Evolutionary conservation across 768 basidiomycete species (phyloP), one percentile per base, ranked within the genome.

Genomic region (Tulasnella calospora): DNA sequence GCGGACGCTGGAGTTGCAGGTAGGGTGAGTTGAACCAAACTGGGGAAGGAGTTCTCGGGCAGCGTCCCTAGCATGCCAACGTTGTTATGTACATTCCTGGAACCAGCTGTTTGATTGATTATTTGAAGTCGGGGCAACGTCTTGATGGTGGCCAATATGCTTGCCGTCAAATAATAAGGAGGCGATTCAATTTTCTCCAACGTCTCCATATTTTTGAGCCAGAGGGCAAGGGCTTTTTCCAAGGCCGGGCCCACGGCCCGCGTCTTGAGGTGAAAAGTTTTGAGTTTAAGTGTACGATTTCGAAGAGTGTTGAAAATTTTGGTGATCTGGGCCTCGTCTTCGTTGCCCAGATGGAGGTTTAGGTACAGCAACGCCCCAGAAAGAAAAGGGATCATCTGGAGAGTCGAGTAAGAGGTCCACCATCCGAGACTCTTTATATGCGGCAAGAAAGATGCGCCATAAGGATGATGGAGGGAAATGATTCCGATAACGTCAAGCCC

Each of bases 271-370:
- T 13, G n/a, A 27, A 57, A 30, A 0, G 55, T 57, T n/a, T n/a
- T n/a, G 30, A 30, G n/a, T 57, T 57, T 57, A 13, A 15, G 55
- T 17, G 55, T 30, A 9, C n/a, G 55, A 27, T 57, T 30, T n/a
- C 55, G 55, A 30, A 57, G 55, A 27, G 55, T 2, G 10, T 27
- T 27, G n/a, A 57, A n/a, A 8, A n/a, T n/a, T 57, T 57, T n/a
- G 4, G 13, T 30, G 7, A 57, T 30, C 55, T 13, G 55, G 30
- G 8, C 55, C 55, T 57, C 30, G n/a, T 4, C 8, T 27, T 10
- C 0, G 12, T n/a, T 13, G 9, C 1, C 0, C 23, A 27, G n/a
- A 10, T 8, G 0, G n/a, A 57, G 7, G n/a, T n/a, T 6, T n/a
- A 57, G 55, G 30, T 57, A 6, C 0, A n/a, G 1, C 55, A 57